phyloP scores from a whole-genome alignment of 2,329 filamentous ascomycete species.

The Pseudogymnoascus sp. region DNA sequence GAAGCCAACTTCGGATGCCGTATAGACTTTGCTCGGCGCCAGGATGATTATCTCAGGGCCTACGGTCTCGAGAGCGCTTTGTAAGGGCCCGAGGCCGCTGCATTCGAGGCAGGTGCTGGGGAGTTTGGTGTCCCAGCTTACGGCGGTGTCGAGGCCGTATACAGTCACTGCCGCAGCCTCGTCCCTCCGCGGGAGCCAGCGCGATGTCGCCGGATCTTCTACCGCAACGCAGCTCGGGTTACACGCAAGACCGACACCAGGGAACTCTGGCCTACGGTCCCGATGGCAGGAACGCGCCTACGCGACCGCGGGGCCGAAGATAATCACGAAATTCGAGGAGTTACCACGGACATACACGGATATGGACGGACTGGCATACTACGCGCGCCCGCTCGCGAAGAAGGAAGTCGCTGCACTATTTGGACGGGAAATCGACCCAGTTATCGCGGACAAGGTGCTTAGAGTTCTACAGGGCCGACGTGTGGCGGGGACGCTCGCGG shows the following conservation, averaged over 20 bases:
- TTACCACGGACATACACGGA: conserved; percentile 54
- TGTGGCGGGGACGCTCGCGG: conserved; percentile 57
- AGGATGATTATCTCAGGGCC: neutral
- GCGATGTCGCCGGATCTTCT: neutral
- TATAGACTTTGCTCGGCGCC: too few relatives aligned
- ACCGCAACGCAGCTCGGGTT: neutral
- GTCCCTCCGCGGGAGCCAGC: neutral
- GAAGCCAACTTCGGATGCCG: neutral
- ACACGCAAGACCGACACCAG: neutral
- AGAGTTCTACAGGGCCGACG: conserved; percentile 56
- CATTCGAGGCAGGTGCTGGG: neutral
- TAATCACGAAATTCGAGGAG: conserved; percentile 41
- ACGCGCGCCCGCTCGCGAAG: conserved; percentile 42
- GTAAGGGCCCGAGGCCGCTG: neutral
- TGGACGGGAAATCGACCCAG: conserved; percentile 40
- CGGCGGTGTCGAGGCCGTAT: neutral
- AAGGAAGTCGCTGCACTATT: conserved; percentile 46
- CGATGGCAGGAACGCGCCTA: conserved; percentile 5
- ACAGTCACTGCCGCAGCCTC: neutral
- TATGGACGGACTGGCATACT: conserved; percentile 48
- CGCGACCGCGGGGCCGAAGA: neutral
- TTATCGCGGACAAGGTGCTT: conserved; percentile 48
- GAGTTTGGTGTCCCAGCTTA: neutral
- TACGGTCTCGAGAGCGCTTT: neutral
- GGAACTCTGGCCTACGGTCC: neutral